Evolutionary conservation across 306 rosid genomes (phyloP).

Genomic region (Leucaena leucocephala): DNA sequence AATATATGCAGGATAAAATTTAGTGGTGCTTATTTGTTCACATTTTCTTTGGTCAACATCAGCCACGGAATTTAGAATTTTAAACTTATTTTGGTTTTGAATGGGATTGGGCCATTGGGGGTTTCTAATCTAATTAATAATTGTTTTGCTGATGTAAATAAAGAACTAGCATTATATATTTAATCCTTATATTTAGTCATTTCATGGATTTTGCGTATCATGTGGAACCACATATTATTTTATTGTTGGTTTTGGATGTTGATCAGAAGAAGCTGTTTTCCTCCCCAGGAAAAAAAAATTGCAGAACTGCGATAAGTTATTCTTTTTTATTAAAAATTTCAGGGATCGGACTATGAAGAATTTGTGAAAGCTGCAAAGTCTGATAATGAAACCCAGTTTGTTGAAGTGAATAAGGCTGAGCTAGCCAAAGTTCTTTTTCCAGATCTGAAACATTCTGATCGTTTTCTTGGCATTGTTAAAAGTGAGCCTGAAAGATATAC

Average conservation of each 20-base stretch:
- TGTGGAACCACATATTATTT: constrained; percentile 2
- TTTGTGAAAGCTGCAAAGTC: constrained; percentile 72
- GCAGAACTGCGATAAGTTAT: constrained; percentile 2
- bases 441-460: constrained; percentile 44
- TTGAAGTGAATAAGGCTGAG: constrained; percentile 60
- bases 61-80: background rate
- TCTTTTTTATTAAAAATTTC: constrained; percentile 23
- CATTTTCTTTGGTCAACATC: background rate
- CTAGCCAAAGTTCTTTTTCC: constrained; percentile 80
- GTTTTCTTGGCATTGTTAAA: constrained; percentile 77
- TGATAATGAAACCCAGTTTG: constrained; percentile 81
- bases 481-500: constrained; percentile 85
- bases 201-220: background rate
- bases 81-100: background rate
- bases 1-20: background rate
- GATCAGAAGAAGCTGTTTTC: background rate
- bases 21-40: background rate
- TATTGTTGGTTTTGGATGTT: constrained; percentile 1
- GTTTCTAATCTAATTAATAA: background rate
- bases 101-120: background rate
- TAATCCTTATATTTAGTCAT: background rate
- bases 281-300: background rate
- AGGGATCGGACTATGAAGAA: constrained; percentile 78
- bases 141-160: background rate
- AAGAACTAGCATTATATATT: background rate